Evolutionary conservation across 176 grass and related monocot species (phyloP).

Genomic region (Coix lacrymajobi): DNA sequence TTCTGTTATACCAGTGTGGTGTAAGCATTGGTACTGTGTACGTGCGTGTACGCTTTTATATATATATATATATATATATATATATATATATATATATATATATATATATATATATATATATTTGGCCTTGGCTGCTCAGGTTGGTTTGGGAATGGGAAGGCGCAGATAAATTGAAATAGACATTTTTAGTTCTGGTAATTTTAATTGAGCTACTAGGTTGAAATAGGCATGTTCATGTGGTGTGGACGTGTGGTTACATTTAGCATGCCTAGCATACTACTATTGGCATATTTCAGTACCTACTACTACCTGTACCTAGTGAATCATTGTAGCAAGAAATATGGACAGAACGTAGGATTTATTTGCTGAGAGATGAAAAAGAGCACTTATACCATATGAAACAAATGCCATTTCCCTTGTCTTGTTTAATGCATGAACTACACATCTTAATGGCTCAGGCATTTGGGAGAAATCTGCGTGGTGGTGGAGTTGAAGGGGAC

Average conservation of each 20-base stretch:
- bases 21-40: background rate
- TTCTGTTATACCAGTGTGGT: background rate
- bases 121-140: constrained; percentile 1
- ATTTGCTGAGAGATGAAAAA: background rate
- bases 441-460: constrained; percentile 38
- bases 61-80: constrained; percentile 12
- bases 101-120: constrained; percentile 12
- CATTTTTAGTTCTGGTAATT: background rate
- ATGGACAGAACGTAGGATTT: background rate
- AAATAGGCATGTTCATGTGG: background rate
- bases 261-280: background rate
- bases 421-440: background rate
- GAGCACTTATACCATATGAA: background rate
- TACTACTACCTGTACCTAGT: no score
- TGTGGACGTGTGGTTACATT: constrained; percentile 3
- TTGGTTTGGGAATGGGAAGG: background rate
- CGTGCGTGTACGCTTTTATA: background rate
- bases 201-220: background rate
- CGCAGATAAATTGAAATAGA: background rate
- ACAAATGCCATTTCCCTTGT: background rate
- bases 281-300: background rate
- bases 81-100: constrained; percentile 4
- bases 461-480: constrained; percentile 37
- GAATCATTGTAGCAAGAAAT: background rate
- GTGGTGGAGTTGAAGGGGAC: constrained; percentile 43